Conservation (phyloP, 2,329 filamentous ascomycete genomes). For the Neonectria ditissima region DNA sequence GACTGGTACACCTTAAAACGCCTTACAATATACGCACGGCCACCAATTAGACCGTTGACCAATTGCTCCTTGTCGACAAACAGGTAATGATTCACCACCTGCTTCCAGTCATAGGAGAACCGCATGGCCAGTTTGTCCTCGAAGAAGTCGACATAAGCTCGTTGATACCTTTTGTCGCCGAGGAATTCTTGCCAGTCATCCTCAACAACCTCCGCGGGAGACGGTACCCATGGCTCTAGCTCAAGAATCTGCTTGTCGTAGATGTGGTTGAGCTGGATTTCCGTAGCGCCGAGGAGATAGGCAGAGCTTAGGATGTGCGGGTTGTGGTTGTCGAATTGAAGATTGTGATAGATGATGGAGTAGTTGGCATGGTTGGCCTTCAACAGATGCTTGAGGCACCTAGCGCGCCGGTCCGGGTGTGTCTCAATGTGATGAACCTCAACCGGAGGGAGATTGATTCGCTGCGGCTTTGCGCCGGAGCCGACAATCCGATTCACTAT, state of each 20-base stretch:
- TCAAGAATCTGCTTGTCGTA: constrained; percentile 81
- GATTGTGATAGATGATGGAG: constrained; percentile 81
- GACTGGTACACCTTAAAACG: background rate
- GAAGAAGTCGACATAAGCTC: constrained; percentile 94
- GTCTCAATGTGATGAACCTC: constrained; percentile 84
- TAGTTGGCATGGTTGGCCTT: constrained; percentile 93
- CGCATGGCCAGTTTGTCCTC: constrained; percentile 85
- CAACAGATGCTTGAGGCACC: constrained; percentile 89
- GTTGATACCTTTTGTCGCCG: constrained; percentile 83
- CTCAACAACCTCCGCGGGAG: constrained; percentile 84
- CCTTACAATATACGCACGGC: constrained; percentile 67
- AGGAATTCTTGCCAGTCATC: constrained; percentile 90
- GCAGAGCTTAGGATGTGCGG: constrained; percentile 86
- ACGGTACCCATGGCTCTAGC: constrained; percentile 84
- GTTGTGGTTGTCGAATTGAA: constrained; percentile 84
- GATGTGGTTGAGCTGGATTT: constrained; percentile 79
- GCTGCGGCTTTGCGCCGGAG: constrained; percentile 42
- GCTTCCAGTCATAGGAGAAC: constrained; percentile 86
- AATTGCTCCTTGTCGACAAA: constrained; percentile 81
- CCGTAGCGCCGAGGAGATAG: constrained; percentile 83
- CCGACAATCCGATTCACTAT: constrained; percentile 45
- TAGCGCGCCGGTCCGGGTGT: constrained; percentile 79
- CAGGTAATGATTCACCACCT: constrained; percentile 80
- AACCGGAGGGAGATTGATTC: constrained; percentile 73
- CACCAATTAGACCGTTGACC: constrained; percentile 82